Evolutionary conservation across 2,329 filamentous ascomycete genomes (phyloP), one percentile per base, ranked within the genome.

Genomic region (Pseudogymnoascus sp.): DNA sequence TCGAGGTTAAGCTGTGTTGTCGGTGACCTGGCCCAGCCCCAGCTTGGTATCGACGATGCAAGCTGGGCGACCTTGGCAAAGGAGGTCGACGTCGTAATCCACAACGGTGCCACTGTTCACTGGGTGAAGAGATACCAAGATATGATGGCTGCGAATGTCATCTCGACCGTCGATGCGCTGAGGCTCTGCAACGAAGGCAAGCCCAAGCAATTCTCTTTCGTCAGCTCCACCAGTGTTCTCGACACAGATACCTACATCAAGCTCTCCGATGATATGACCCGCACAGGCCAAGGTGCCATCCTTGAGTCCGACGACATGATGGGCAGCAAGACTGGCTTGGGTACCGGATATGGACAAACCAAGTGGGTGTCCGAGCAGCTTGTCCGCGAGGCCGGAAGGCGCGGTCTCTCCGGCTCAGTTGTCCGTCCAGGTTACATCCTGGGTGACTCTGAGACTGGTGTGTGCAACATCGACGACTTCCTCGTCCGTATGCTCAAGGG

Each of bases 271-370:
- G 77, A 83, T 60, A 81, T 80, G 61, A 75, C 83, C 33, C 78
- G 78, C 9, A 81, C 81, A 33, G 88, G 88, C 8, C 84, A 83
- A 6, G 78, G 78, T 18, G 84, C 84, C 11, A 81, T 96, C 14
- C 78, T 81, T 18, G 93, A 97, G 73, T 80, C 79, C 0, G 92
- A 97, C 71, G 86, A 93, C 66, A 79, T 97, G 64, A 78, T 84
- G 66, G 90, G 92, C 60, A 92, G 89, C 69, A 81, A 85, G 38
- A 85, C 79, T 59, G 90, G 90, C 33, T 84, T 97, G 1, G 86
- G 85, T 38, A 96, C 90, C 1, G 92, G 93, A 4, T 97, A 97
- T 69, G 92, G 93, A 2, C 92, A 97, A 73, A 86, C 84, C 66
- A 97, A 97, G 76, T 97, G 92, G 92, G 89, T 79, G 37, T 77